Conservation (phyloP, 169 alveolate species). For the Plasmodium knowlesi region DNA sequence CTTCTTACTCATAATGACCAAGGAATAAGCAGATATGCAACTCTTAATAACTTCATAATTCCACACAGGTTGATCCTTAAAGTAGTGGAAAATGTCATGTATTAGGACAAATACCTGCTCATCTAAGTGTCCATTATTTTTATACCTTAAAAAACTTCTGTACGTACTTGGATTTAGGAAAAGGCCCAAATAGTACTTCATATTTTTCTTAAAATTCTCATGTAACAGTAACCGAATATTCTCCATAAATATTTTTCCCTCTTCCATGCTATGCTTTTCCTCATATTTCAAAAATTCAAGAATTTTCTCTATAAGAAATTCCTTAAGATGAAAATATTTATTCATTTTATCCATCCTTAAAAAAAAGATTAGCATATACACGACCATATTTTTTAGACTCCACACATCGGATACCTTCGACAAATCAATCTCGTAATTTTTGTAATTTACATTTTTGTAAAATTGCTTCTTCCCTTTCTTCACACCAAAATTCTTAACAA, state of each 20-base stretch:
- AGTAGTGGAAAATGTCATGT: constrained; percentile 59
- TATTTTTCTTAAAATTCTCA: constrained; percentile 30
- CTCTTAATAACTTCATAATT: constrained; percentile 33
- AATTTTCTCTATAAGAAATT: constrained; percentile 45
- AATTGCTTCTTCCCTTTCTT: constrained; percentile 2
- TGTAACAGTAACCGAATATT: constrained; percentile 40
- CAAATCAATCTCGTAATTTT: constrained; percentile 20
- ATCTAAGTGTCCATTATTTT: not conserved
- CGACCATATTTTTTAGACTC: constrained; percentile 31
- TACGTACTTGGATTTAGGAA: constrained; percentile 52
- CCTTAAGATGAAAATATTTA: constrained; percentile 29
- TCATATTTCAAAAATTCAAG: constrained; percentile 44
- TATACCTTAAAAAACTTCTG: not conserved
- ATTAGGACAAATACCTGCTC: constrained; percentile 20
- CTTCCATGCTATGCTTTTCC: constrained; percentile 15
- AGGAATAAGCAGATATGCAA: constrained; percentile 32
- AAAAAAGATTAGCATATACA: constrained; percentile 24
- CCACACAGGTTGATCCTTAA: constrained; percentile 62
- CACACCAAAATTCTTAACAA: not conserved
- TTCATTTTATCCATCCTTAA: not conserved
- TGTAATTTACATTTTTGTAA: constrained; percentile 31
- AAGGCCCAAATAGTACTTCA: constrained; percentile 39
- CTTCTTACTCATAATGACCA: constrained; percentile 23
- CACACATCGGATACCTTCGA: not conserved
- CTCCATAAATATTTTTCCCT: constrained; percentile 27